phyloP scores from a whole-genome alignment of 805 yeast genomes.

The Starmerella vitae region DNA sequence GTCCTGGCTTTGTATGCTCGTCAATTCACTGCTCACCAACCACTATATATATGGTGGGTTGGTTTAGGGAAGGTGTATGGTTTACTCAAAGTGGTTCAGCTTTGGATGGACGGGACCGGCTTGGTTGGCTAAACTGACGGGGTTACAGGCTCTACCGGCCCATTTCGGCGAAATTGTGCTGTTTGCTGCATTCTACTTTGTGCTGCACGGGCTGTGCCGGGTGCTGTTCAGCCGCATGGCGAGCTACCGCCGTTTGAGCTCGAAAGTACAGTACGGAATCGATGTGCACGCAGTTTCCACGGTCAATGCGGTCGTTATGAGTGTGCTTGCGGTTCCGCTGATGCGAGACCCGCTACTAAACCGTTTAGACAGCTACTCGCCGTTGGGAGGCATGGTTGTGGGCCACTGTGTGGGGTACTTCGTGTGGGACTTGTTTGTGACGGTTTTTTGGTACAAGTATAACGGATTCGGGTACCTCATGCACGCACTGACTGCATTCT shows the following conservation, averaged over 20 bases:
- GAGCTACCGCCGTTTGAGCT: slow-evolving; percentile 35
- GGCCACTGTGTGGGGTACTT: slow-evolving; percentile 76
- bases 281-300: slow-evolving; percentile 85
- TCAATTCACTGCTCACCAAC: too few species aligned
- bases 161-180: slow-evolving; percentile 53
- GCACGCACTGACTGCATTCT: slow-evolving; percentile 73
- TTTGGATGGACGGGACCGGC: slow-evolving; percentile 6
- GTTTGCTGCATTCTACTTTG: slow-evolving; percentile 47
- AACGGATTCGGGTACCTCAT: slow-evolving; percentile 73
- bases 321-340: slow-evolving; percentile 48
- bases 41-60: too few species aligned
- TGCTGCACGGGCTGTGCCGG: slow-evolving; percentile 36
- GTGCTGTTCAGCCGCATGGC: too few species aligned
- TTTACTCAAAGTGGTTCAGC: too few species aligned
- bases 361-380: slow-evolving; percentile 54
- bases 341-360: slow-evolving; percentile 45
- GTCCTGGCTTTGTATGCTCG: too few species aligned
- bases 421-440: slow-evolving; percentile 73
- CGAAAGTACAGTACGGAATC: slow-evolving; percentile 50
- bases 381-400: slow-evolving; percentile 61
- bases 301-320: slow-evolving; percentile 63
- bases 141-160: slow-evolving; percentile 24
- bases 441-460: slow-evolving; percentile 44
- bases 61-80: too few species aligned
- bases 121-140: slow-evolving; percentile 12